These are phyloP conservation scores for Xerocomellus amylosporus DNA, from an alignment of 768 basidiomycete species.

Conservation along the genomic window DNA sequence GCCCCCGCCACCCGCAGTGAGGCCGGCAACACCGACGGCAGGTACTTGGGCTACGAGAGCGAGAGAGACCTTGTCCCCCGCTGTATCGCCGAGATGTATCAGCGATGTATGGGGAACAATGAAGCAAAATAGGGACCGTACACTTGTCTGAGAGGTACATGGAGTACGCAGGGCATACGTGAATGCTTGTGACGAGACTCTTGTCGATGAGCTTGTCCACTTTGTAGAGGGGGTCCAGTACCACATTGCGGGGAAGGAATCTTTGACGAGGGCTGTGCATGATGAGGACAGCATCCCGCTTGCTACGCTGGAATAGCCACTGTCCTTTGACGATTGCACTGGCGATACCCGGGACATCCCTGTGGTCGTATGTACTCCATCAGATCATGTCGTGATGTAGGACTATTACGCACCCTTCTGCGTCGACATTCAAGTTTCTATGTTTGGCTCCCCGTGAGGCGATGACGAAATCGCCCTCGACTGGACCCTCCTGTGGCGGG, in stretches of 20 bases:
- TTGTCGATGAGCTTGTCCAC: constrained; percentile 30
- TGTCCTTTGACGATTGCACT: constrained; percentile 30
- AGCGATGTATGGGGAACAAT: background rate
- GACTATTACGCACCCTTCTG: constrained; percentile 13
- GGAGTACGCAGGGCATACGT: constrained; percentile 32
- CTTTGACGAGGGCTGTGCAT: constrained; percentile 29
- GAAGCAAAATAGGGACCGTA: background rate
- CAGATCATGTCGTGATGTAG: background rate
- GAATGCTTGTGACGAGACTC: constrained; percentile 30
- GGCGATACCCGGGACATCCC: constrained; percentile 15
- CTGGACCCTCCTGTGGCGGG: constrained; percentile 8
- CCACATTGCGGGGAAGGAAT: constrained; percentile 16
- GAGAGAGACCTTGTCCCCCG: constrained; percentile 20
- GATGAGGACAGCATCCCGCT: constrained; percentile 32
- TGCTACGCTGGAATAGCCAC: constrained; percentile 30
- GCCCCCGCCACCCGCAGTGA: background rate
- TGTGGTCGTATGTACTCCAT: background rate
- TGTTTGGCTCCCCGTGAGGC: no score
- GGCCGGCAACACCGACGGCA: background rate
- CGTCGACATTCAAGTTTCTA: no score
- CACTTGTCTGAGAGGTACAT: constrained; percentile 33
- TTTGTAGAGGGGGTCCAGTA: constrained; percentile 27
- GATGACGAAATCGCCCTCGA: no score
- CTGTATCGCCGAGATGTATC: constrained; percentile 6
- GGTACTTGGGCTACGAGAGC: constrained; percentile 20